These are phyloP conservation scores for Ambrosia artemisiifolia DNA, from an alignment of 129 eudicot species.

Conservation along the genomic window DNA sequence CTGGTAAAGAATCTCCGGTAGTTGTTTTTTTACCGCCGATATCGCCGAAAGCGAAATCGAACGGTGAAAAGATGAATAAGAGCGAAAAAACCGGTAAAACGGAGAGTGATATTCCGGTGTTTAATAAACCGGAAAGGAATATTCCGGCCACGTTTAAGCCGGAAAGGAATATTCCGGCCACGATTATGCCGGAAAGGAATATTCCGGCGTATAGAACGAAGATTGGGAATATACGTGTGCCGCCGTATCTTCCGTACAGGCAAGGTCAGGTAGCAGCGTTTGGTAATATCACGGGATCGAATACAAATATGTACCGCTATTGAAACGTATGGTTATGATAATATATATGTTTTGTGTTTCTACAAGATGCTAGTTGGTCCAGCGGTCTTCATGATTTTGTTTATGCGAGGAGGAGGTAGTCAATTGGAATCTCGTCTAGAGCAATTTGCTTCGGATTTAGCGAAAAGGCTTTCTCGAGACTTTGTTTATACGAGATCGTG, in stretches of 20 bases:
- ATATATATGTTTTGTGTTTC: background rate
- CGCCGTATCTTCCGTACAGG: slow-evolving; percentile 31
- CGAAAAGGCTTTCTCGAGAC: no score
- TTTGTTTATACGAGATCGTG: no score
- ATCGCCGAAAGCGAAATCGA: slow-evolving; percentile 5
- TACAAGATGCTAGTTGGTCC: no score
- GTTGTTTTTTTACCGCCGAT: background rate
- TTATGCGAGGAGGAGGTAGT: no score
- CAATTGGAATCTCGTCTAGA: no score
- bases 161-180: slow-evolving; percentile 20
- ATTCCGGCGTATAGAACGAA: slow-evolving; percentile 25
- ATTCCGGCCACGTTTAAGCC: slow-evolving; percentile 13
- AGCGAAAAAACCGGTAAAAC: background rate
- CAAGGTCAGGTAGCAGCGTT: slow-evolving; percentile 15
- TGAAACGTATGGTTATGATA: slow-evolving; percentile 9
- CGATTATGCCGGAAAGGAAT: slow-evolving; percentile 6
- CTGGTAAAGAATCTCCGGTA: slow-evolving; percentile 4
- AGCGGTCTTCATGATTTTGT: no score
- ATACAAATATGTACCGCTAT: slow-evolving; percentile 15
- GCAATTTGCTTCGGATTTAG: no score
- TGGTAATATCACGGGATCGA: slow-evolving; percentile 16
- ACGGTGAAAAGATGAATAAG: slow-evolving; percentile 18
- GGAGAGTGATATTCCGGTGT: background rate
- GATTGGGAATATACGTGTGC: slow-evolving; percentile 16
- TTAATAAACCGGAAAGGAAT: slow-evolving; percentile 2